These are phyloP conservation scores for Salvia miltiorrhiza DNA, from an alignment of 257 asterid genomes.

Conservation along the genomic window DNA sequence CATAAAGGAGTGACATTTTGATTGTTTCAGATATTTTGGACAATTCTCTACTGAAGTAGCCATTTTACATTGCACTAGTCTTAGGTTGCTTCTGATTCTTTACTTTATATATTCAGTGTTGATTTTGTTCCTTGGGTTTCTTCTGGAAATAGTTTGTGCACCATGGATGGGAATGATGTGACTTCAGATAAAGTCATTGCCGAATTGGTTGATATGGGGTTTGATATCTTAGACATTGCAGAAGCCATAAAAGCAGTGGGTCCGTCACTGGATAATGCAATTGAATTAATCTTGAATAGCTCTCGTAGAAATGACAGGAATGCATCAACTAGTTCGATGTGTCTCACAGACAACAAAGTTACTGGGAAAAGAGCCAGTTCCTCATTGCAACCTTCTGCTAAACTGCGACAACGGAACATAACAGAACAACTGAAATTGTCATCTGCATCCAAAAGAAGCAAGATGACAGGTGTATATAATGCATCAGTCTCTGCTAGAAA, in stretches of 20 bases:
- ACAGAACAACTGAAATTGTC: constrained; percentile 36
- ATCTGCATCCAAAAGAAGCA: constrained; percentile 37
- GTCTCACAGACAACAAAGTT: constrained; percentile 18
- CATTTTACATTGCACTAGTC: background rate
- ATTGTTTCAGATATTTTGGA: background rate
- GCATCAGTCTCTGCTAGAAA: constrained; percentile 19
- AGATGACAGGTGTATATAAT: constrained; percentile 16
- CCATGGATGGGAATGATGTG: constrained; percentile 35
- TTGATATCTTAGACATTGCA: constrained; percentile 42
- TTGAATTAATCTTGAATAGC: constrained; percentile 59
- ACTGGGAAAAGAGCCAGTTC: constrained; percentile 34
- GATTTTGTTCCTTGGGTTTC: constrained; percentile 1
- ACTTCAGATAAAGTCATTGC: constrained; percentile 48
- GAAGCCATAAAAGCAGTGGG: constrained; percentile 64
- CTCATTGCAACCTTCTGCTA: constrained; percentile 29
- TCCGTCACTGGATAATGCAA: constrained; percentile 49
- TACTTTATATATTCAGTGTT: background rate
- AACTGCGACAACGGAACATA: constrained; percentile 53
- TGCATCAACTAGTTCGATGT: constrained; percentile 36
- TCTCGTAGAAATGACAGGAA: constrained; percentile 31
- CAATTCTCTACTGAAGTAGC: background rate
- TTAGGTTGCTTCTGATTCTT: background rate
- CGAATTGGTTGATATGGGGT: constrained; percentile 68
- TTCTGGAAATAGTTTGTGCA: constrained; percentile 17
- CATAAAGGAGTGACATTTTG: background rate